Evolutionary conservation across 805 yeast genomes (phyloP), one percentile per base, ranked within the genome.

Genomic region (Ogataea methylovora): DNA sequence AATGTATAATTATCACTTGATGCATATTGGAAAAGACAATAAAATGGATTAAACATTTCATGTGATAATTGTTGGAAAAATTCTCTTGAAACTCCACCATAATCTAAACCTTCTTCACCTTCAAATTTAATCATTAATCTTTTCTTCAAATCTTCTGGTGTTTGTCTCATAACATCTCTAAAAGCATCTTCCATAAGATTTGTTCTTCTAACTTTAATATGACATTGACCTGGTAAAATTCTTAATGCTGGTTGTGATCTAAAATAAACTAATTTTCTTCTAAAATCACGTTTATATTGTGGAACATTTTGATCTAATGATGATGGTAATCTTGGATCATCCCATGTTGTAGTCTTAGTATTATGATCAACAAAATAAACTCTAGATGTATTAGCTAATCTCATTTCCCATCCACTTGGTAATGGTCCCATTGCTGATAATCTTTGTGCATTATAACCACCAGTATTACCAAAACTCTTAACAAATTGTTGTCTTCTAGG

Each of bases 371-470:
- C 99, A 60, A 92, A 92, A 60, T 92, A 92, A 16, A 92, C 98
- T 59, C 99, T 77, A 8, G 98, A 97, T 1, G 98, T 92, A 61
- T 92, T 92, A 28, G 99, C 94, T 54, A 92, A 73, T 63, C 99
- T 83, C 99, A 92, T 92, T 67, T 92, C 99, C 99, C 99, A 92
- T 35, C 99, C 99, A 35, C 90, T 78, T 31, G 99, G 99, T 54
- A 92, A 69, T 35, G 98, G 98, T 13, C 98, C 98, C 60, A 92
- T 71, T 55, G 94, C 97, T 29, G 95, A 83, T 10, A 92, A 95
- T 21, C 97, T 95, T 66, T 92, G 98, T 51, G 92, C 97, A 64
- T 88, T 96, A 47, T 90, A 86, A 15, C 96, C 86, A 4, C 95
- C 82, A 51, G 77, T 61, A 73, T 88, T 71, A 19, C 96, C 97